A percentile compares a stretch with the other conserved stretches of the same genome.
Evolutionary conservation across 331 rosid genomes (phyloP).

Genomic region (Quercus lobata): DNA sequence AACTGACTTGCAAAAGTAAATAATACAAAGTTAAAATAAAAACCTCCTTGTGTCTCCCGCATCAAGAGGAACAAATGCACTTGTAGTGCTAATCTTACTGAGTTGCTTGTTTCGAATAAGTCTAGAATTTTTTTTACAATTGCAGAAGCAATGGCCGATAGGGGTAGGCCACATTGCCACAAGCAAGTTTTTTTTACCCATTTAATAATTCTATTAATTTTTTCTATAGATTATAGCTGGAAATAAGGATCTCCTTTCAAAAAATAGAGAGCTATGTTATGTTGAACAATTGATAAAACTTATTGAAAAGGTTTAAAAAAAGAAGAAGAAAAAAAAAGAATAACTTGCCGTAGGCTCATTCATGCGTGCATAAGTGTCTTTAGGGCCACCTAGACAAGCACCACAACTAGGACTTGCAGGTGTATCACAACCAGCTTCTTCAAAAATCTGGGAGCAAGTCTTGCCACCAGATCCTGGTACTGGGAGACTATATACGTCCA

Average conservation of each 20-base stretch:
- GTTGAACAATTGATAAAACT: not conserved
- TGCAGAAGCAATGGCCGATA: not conserved
- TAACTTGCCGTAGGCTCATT: slow-evolving; percentile 77
- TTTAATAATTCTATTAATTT: not conserved
- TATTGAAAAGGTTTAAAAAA: not conserved
- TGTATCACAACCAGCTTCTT: slow-evolving; percentile 98
- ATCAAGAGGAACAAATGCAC: too few relatives aligned
- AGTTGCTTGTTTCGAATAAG: not conserved
- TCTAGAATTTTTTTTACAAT: not conserved
- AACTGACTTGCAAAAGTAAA: too few relatives aligned
- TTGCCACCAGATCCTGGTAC: slow-evolving; percentile 97
- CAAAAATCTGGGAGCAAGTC: slow-evolving; percentile 97
- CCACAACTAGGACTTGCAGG: slow-evolving; percentile 97
- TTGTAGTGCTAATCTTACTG: too few relatives aligned
- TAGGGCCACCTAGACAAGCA: slow-evolving; percentile 98
- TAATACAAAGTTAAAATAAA: too few relatives aligned
- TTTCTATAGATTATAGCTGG: not conserved
- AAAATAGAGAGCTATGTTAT: slow-evolving; percentile 3
- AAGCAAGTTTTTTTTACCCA: not conserved
- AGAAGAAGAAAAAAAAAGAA: not conserved
- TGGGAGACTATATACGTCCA: slow-evolving; percentile 75
- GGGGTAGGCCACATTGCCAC: not conserved
- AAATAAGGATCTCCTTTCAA: not conserved
- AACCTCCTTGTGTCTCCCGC: too few relatives aligned
- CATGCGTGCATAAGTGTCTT: slow-evolving; percentile 90